Evolutionary conservation across 768 basidiomycete genomes (phyloP).

Genomic region (Amanita rubescens): DNA sequence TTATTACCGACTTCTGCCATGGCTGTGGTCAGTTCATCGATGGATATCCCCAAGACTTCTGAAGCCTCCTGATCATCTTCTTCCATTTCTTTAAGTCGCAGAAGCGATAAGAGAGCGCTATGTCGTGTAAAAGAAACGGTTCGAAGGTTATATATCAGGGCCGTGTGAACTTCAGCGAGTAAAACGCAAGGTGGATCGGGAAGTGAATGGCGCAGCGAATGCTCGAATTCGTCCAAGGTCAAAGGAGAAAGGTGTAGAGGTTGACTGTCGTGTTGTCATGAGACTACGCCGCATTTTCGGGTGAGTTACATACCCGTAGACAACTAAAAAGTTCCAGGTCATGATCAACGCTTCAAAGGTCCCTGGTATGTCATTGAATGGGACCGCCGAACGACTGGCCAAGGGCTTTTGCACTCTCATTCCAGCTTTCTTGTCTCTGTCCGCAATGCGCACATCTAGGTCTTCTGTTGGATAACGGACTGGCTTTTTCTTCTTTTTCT

Average conservation of each 20-base stretch:
- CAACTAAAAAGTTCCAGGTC: constrained; percentile 91
- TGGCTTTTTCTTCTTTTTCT: constrained; percentile 85
- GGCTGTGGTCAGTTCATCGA: constrained; percentile 56
- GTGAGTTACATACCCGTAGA: constrained; percentile 71
- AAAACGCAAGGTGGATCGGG: constrained; percentile 66
- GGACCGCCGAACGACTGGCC: constrained; percentile 53
- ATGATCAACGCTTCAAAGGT: constrained; percentile 82
- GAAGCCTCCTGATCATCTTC: constrained; percentile 35
- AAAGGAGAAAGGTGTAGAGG: constrained; percentile 83
- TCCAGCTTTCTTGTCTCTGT: constrained; percentile 80
- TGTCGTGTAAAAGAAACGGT: constrained; percentile 74
- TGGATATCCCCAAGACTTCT: constrained; percentile 44
- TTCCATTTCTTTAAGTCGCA: constrained; percentile 37
- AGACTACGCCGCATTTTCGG: neutral
- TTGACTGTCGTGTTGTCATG: constrained; percentile 42
- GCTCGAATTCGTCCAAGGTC: constrained; percentile 89
- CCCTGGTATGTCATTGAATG: constrained; percentile 57
- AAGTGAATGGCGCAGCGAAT: constrained; percentile 71
- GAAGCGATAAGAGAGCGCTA: constrained; percentile 63
- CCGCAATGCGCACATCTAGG: constrained; percentile 70
- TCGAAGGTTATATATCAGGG: constrained; percentile 83
- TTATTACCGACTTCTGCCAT: constrained; percentile 81
- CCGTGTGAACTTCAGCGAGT: constrained; percentile 83
- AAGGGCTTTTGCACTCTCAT: constrained; percentile 59
- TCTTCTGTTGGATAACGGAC: constrained; percentile 92